Conservation (phyloP, 2,329 filamentous ascomycete genomes). For the Xylariaceae sp. region DNA sequence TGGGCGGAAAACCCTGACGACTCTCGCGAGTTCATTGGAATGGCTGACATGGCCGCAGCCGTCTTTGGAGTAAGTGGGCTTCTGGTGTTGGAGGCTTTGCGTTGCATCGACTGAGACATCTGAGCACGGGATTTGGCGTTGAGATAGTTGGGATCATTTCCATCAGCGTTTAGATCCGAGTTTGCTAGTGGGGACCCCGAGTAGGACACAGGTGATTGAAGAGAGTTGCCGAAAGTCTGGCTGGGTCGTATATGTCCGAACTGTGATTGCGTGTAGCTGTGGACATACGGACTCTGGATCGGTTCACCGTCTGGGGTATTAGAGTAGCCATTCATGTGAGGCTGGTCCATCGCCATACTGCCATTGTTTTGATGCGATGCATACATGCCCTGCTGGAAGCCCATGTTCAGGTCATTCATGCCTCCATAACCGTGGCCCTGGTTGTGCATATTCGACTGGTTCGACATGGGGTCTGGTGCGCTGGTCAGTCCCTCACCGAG, state of each 20-base stretch:
- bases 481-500: constrained; percentile 69
- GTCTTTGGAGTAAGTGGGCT: constrained; percentile 85
- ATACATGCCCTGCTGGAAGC: constrained; percentile 51
- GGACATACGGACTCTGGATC: constrained; percentile 84
- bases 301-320: constrained; percentile 89
- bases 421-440: constrained; percentile 54
- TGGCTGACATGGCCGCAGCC: constrained; percentile 61
- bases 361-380: constrained; percentile 50
- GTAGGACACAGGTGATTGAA: constrained; percentile 49
- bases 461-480: constrained; percentile 42
- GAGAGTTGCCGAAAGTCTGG: constrained; percentile 50
- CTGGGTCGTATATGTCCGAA: constrained; percentile 65
- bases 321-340: constrained; percentile 76
- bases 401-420: constrained; percentile 54
- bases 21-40: constrained; percentile 65
- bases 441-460: constrained; percentile 45
- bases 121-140: constrained; percentile 54
- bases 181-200: constrained; percentile 45
- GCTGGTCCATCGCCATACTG: constrained; percentile 59
- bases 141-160: constrained; percentile 51
- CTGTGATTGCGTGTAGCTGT: constrained; percentile 72
- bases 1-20: constrained; percentile 70
- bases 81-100: constrained; percentile 69
- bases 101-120: constrained; percentile 61
- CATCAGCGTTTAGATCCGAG: constrained; percentile 46